Evolutionary conservation across 108 stramenopile species (phyloP), one percentile per base, ranked within the genome.

Genomic region (Discostella pseudostelligera): DNA sequence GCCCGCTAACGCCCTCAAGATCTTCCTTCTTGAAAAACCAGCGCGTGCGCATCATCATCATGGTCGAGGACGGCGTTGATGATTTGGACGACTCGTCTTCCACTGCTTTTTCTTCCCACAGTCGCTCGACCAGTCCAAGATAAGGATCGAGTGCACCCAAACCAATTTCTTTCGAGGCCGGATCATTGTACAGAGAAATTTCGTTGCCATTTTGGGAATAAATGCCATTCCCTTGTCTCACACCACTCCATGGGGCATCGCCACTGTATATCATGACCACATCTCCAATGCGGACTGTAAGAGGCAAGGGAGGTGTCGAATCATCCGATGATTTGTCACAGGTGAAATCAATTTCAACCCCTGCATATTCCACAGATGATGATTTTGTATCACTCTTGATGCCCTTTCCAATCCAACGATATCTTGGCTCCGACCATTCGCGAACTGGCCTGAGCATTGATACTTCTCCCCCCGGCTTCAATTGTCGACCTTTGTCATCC

Each of bases 51-150:
- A 63, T 61, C 59, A 69, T 56, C 62, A 76, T 67, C 51, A 35
- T 44, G 8, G 10, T 32, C 40, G 39, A 67, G 2, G 39, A 55
- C 8, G 17, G 26, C 35, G 5, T 54, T n/a, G 25, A 12, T 42
- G 72, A 39, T 25, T 48, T 69, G 9, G 58, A 26, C 29, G 44
- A 17, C 24, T 70, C 74, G 36, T 43, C 51, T 37, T 43, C 51
- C n/a, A 46, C 25, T 54, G 76, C 81, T n/a, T n/a, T n/a, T n/a
- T n/a, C n/a, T 64, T 84, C 72, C 85, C 85, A 89, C 54, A 89
- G 74, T 17, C 82, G 62, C 49, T 86, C 88, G 8, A 89, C 72
- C 14, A 76, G 68, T 24, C 83, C 87, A 21, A 88, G 36, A 69
- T 80, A 84, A 0, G 80, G 76, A 46, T 83, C 80, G 21, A 75